Evolutionary conservation across 2,329 filamentous ascomycete species (phyloP), one percentile per base, ranked within the genome.

Genomic region (Aspergillus oerlinghausenensis): DNA sequence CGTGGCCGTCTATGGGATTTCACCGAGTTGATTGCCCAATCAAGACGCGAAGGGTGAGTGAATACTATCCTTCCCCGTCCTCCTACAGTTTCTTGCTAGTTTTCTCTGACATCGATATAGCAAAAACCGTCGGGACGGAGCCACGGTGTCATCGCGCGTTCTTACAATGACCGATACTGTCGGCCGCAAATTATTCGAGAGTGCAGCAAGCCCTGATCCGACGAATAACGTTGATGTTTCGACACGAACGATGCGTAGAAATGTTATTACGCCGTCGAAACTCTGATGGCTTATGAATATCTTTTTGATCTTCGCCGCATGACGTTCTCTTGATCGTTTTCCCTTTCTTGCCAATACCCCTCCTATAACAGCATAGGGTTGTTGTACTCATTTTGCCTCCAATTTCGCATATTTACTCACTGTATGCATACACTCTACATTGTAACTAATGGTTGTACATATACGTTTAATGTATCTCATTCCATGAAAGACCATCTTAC

Each of bases 61-160:
- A 1, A 17, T 19, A 50, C 10, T 49, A 25, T 8, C 9, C 5
- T 25, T 7, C 32, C 6, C 11, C 32, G 7, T 9, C 1, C 10
- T 47, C 5, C 19, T 2, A 8, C 6, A 4, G 3, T 43, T 4
- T 19, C 43, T 26, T 9, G 3, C 43, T 25, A 25, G 11, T 19
- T 23, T 23, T 4, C 47, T 6, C 17, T 21, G 7, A 45, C 19
- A 10, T 32, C 25, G 10, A 50, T 42, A 17, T 52, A 78, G 75
- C 8, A 99, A 97, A 84, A 97, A 97, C 71, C 80, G 94, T 23
- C 83, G 93, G n/a, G 94, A 99, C 71, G 92, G 92, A 11, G 89
- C 88, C 1, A 96, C 92, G 0, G 92, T 97, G 3, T 89, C 88
- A 64, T 89, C 84, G 11, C 82, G 94, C 21, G 93, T 99, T 10